A percentile compares a stretch with the other conserved stretches of the same genome.
Evolutionary conservation across 169 alveolate species (phyloP).

Genomic region (Miamiensis avidus): DNA sequence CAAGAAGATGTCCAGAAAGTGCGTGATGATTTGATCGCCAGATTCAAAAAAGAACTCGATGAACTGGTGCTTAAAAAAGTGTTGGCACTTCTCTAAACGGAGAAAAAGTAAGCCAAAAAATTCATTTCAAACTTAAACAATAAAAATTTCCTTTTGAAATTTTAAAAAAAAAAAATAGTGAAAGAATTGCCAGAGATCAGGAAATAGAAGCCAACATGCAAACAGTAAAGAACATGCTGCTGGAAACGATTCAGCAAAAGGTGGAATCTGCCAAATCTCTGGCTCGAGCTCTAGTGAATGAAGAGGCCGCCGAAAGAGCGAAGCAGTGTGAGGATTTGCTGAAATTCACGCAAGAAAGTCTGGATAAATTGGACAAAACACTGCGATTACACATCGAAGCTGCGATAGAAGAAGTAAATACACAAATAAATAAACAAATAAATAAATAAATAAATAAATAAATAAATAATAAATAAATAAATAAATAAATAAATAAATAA

Average conservation of each 20-base stretch:
- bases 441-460: not conserved
- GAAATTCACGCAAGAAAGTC: not conserved
- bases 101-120: not conserved
- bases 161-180: not conserved
- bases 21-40: slow-evolving; percentile 3
- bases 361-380: slow-evolving; percentile 14
- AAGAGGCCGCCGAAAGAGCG: slow-evolving; percentile 27
- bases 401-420: not conserved
- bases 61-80: slow-evolving; percentile 6
- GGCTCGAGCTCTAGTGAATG: slow-evolving; percentile 11
- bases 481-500: not conserved
- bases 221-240: slow-evolving; percentile 14
- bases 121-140: no score
- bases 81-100: not conserved
- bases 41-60: slow-evolving; percentile 9
- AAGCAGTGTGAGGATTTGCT: slow-evolving; percentile 5
- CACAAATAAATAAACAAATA: not conserved
- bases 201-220: slow-evolving; percentile 18
- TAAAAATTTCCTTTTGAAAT: not conserved
- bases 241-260: slow-evolving; percentile 13
- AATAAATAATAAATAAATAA: not conserved
- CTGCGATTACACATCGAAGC: not conserved
- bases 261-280: slow-evolving; percentile 21
- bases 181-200: slow-evolving; percentile 18
- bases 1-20: slow-evolving; percentile 5